Conservation (phyloP, 768 basidiomycete genomes). For the Panellus pusillus region DNA sequence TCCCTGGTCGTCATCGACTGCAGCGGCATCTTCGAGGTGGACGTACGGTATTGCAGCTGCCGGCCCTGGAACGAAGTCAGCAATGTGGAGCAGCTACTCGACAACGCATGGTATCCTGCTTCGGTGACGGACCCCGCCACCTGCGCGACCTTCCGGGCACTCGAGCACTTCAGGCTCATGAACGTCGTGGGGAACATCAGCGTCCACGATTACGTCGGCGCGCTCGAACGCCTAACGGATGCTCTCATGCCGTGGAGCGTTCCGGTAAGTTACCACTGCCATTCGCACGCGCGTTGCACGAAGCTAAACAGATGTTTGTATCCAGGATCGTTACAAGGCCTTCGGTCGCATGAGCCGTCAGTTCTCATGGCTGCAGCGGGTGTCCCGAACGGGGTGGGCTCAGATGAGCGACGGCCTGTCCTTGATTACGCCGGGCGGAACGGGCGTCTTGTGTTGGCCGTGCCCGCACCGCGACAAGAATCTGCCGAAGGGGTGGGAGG, state of each 20-base stretch:
- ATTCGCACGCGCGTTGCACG: too few relatives aligned
- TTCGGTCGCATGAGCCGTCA: conserved; percentile 2
- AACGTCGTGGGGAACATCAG: conserved; percentile 13
- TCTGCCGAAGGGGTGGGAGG: conserved; percentile 17
- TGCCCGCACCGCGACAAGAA: conserved; percentile 21
- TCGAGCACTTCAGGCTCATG: conserved; percentile 13
- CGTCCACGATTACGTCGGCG: conserved; percentile 8
- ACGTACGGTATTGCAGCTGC: conserved; percentile 3
- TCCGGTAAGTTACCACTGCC: too few relatives aligned
- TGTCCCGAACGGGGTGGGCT: neutral
- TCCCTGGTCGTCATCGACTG: conserved; percentile 13
- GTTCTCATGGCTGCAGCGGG: neutral
- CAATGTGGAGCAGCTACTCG: neutral
- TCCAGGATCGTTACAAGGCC: conserved; percentile 12
- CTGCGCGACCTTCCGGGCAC: conserved; percentile 4
- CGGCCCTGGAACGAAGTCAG: neutral
- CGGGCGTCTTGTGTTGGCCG: conserved; percentile 21
- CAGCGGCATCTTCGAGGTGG: conserved; percentile 1
- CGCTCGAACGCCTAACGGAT: neutral
- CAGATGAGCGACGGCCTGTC: conserved; percentile 10
- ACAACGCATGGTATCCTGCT: conserved; percentile 2
- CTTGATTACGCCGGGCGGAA: neutral
- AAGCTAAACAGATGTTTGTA: too few relatives aligned
- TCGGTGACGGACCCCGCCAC: conserved; percentile 4
- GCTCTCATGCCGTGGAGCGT: neutral